Evolutionary conservation across 2,329 filamentous ascomycete species (phyloP), one percentile per base, ranked within the genome.

Genomic region (Penicillium sp.): DNA sequence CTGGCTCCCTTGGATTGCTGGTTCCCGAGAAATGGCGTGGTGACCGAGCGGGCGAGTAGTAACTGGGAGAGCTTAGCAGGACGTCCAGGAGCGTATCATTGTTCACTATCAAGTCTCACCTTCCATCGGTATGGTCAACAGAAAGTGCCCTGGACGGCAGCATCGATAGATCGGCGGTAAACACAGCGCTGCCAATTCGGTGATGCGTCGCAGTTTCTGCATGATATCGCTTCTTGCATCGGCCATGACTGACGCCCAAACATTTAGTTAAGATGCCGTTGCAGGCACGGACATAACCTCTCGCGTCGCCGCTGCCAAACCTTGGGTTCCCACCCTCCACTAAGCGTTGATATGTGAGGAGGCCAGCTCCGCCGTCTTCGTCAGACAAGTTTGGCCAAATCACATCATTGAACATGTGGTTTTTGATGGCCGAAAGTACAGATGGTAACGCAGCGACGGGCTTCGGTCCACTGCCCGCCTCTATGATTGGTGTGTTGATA

Each of bases 321-420:
- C 87, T 83, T 2, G 86, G 82, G 44, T 91, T 93, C 3, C 91
- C 91, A 8, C 90, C 91, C 60, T 96, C 90, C 4, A 87, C 83
- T 7, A 98, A 74, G 11, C 93, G 80, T 62, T 89, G 83, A 55
- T 94, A 97, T 0, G 88, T 95, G 21, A 98, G 81, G 18, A 98
- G 76, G 0, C 93, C 93, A 3, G 90, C 90, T 16, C 93, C 93
- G 21, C 90, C 89, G 62, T 95, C 93, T 68, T 98, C 93, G 58
- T 98, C 91, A 0, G 88, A 94, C 26, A 98, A 71, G 54, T 98
- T 98, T 0, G 93, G 93, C 93, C 93, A 98, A 38, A 97, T 94
- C 42, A 95, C 73, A 58, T 96, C 94, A 67, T 98, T 98, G 73
- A 98, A 98, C 44, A 98, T 87, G 66, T 98, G 90, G 1, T 76